Evolutionary conservation across 2,329 filamentous ascomycete species (phyloP), one percentile per base, ranked within the genome.

Genomic region (Aspergillus melleus): DNA sequence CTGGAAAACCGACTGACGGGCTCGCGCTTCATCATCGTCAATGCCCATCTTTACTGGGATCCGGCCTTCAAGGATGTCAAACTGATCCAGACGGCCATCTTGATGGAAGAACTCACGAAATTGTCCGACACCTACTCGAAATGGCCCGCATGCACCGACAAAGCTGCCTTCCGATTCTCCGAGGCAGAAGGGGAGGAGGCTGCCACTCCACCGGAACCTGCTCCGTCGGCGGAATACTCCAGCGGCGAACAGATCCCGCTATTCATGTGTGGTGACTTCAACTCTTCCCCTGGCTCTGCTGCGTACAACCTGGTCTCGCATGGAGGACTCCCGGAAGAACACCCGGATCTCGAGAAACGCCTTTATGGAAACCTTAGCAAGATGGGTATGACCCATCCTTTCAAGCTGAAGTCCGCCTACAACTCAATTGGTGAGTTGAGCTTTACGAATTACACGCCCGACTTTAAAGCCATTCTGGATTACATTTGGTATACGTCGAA

Each of bases 401-500:
- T 98, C 81, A 94, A 89, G 71, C 82, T 99, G 66, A 92, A 95
- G 71, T 96, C 95, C 22, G 88, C 92, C 3, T 99, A 99, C 75
- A 86, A 86, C 39, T 86, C 90, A 64, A 89, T 96, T 55, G 90
- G 92, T 59, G 91, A 96, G 73, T 80, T 98, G 68, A 87, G 88
- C 4, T 99, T 96, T 76, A 99, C 95, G 51, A 99, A 99, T 77
- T 99, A 98, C 77, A 96, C 92, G 14, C 93, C 95, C 1, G 87
- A 88, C n/a, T 99, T 97, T 78, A 86, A 87, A 54, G 93, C 92
- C 63, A 91, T 96, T 59, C 90, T 99, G 66, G 95, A 99, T 75
- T 97, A 98, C 77, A 92, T 99, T 70, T 98, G 93, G 92, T 99
- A 96, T 78, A 93, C 92, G 58, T 94, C 92, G 59, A 96, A 95